phyloP scores from a whole-genome alignment of 768 basidiomycete genomes.

The Pulveroboletus sp. region DNA sequence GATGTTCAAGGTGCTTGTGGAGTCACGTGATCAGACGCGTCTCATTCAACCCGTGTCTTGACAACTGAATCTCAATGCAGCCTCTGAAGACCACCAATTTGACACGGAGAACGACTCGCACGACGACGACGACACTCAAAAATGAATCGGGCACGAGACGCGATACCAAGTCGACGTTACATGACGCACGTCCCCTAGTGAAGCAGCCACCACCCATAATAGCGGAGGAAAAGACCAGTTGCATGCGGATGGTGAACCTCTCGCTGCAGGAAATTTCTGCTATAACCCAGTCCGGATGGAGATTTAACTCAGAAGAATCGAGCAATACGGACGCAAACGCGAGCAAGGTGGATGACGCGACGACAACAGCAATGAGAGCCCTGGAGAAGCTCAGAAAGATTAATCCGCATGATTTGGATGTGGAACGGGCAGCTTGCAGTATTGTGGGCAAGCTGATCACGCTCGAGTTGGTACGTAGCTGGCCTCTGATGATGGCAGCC shows the following conservation, averaged over 20 bases:
- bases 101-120: constrained; percentile 13
- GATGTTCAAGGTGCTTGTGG: no score
- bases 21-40: constrained; percentile 18
- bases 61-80: constrained; percentile 6
- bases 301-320: constrained; percentile 30
- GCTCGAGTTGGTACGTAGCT: constrained; percentile 62
- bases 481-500: not conserved
- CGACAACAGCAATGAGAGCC: constrained; percentile 38
- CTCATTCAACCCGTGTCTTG: not conserved
- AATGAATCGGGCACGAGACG: constrained; percentile 16
- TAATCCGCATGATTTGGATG: constrained; percentile 49
- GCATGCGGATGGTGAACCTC: constrained; percentile 64
- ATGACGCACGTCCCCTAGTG: constrained; percentile 24
- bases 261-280: constrained; percentile 55
- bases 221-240: constrained; percentile 38
- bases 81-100: constrained; percentile 3
- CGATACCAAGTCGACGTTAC: constrained; percentile 26
- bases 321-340: constrained; percentile 21
- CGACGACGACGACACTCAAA: constrained; percentile 5
- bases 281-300: constrained; percentile 59
- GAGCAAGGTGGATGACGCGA: constrained; percentile 35
- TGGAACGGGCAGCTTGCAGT: constrained; percentile 71
- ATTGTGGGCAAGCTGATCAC: constrained; percentile 62
- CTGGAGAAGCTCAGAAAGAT: constrained; percentile 45
- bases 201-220: constrained; percentile 1